phyloP scores from a whole-genome alignment of 345 rosid genomes.

The Eutrema yunnanense region DNA sequence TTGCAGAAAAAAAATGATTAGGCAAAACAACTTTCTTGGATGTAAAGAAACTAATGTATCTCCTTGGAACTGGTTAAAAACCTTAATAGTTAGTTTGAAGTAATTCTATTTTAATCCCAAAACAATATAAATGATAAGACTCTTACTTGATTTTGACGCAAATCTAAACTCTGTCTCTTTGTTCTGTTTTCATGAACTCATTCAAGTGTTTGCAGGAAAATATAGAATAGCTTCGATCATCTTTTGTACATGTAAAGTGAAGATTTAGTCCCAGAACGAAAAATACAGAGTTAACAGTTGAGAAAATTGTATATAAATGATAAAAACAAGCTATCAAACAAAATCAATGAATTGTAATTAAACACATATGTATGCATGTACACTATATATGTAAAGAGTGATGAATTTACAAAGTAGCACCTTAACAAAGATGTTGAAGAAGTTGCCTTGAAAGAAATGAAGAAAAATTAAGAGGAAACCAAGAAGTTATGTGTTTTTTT shows the following conservation, averaged over 20 bases:
- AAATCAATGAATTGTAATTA: not conserved
- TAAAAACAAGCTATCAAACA: not conserved
- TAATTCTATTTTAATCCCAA: not conserved
- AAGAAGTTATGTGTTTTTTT: not conserved
- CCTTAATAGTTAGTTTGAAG: not conserved
- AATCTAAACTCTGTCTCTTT: not conserved
- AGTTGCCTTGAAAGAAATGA: not conserved
- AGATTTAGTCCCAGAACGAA: not conserved
- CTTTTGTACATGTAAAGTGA: not conserved
- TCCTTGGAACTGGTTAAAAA: not conserved
- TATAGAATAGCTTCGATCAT: not conserved
- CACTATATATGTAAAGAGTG: not conserved
- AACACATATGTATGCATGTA: not conserved
- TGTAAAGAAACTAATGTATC: slow-evolving; percentile 5
- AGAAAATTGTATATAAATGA: not conserved
- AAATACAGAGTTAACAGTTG: not conserved
- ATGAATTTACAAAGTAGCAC: not conserved
- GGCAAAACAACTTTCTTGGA: slow-evolving; percentile 4
- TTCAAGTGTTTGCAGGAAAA: slow-evolving; percentile 4
- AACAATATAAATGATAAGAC: not conserved
- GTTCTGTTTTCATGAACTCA: slow-evolving; percentile 1
- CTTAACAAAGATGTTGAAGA: slow-evolving; percentile 11
- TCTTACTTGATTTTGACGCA: not conserved
- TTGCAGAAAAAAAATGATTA: not conserved
- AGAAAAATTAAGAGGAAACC: not conserved